phyloP scores from a whole-genome alignment of 139 green algal species.

The Axilococcus clingmanii region DNA sequence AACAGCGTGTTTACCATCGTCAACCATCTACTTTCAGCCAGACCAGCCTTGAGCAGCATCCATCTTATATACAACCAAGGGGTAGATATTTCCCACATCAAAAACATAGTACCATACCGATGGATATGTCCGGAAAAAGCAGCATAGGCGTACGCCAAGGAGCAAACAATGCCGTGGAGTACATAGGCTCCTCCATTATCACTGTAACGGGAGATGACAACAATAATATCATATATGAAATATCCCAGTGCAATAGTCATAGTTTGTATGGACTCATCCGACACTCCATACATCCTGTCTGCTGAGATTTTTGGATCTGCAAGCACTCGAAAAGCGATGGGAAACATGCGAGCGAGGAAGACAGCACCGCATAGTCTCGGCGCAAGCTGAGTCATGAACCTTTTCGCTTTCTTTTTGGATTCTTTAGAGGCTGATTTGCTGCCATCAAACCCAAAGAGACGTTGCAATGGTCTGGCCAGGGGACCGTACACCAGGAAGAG shows the following conservation, averaged over 20 bases:
- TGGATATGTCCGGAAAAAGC: conserved; percentile 18
- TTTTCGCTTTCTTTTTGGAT: no score
- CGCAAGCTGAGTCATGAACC: no score
- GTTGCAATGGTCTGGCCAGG: no score
- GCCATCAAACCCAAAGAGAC: no score
- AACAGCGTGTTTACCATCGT: conserved; percentile 22
- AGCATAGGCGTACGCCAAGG: conserved; percentile 8
- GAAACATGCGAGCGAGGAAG: background rate
- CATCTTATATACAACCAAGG: conserved; percentile 44
- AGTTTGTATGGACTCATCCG: background rate
- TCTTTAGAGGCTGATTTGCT: no score
- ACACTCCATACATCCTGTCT: background rate
- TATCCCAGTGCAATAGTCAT: conserved; percentile 13
- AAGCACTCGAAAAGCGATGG: background rate
- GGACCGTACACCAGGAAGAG: no score
- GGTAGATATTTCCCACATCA: conserved; percentile 35
- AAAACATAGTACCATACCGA: conserved; percentile 14
- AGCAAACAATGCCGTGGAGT: conserved; percentile 21
- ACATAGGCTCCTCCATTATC: conserved; percentile 23
- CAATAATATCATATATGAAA: conserved; percentile 19
- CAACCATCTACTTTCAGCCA: conserved; percentile 14
- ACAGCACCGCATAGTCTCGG: no score
- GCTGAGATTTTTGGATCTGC: background rate
- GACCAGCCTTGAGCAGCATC: conserved; percentile 42
- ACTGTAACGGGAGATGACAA: conserved; percentile 6